Base-by-base conservation (phyloP, 2,329 filamentous ascomycete genomes). In the Geosmithia flava region DNA sequence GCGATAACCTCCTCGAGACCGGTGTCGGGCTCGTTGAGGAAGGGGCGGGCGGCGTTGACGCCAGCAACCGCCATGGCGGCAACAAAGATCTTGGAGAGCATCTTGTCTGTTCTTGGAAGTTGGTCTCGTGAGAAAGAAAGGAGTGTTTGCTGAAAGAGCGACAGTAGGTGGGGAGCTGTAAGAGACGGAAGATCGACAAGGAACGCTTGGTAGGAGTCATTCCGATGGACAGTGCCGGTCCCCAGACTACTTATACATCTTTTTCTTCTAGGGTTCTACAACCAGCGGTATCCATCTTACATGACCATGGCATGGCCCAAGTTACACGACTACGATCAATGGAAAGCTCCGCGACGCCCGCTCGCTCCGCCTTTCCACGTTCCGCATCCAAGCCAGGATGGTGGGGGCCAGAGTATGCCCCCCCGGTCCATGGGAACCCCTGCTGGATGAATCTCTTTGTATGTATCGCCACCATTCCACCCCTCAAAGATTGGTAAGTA, bases 1-100 rank as follows among this genome's bases (percentile, higher is more conserved):
- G 58, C 56, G 43, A 71, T 59, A 40, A 59, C 56, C 2, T 61
- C 54, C n/a, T 67, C 62, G 39, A 72, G 65, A 42, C 69, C 70
- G 2, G 68, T 72, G 47, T 72, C 68, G 8, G 70, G 67, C 58
- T 69, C 64, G 47, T 70, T 66, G 30, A 71, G 55, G 55, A 68
- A 72, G 4, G 63, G 66, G 20, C 69, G 64, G 47, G 68, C 66
- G 37, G 67, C 69, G 40, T 67, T 54, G 47, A 59, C 66, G 44
- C 60, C 62, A 33, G 64, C 57, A 47, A 63, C 55, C 48, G 66
- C 52, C 19, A 55, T 50, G 49, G 57, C 50, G 20, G 54, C 42
- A 47, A 56, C 51, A 44, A 64, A 42, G 46, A 55, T 19, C 42
- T 48, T 37, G 11, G 33, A 39, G 10, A 23, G n/a, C 46, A 42